Base-by-base conservation (phyloP, 2,329 filamentous ascomycete species). In the Sarocladiaceae sp. region DNA sequence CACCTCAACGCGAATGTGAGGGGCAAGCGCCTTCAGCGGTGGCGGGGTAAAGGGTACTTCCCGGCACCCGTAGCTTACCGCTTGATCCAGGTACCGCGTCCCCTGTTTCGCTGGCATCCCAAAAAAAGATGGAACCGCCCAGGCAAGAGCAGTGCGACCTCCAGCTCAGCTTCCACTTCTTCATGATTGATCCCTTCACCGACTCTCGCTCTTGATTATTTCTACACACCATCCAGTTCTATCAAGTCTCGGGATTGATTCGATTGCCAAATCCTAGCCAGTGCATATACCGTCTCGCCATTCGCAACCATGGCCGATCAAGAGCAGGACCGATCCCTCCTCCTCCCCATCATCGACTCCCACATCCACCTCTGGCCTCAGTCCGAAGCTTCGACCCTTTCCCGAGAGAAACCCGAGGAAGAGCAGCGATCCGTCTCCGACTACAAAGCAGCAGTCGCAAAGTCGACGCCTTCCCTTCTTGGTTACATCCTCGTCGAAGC, bases 321-420 rank as follows among this genome's bases (percentile, higher is more conserved):
- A 18, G 58, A 69, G 47, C 51, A 61, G 15, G 58, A 69, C 46
- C 51, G 59, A 18, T 58, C 62, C 52, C 57, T 66, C 54, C 47
- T 65, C 55, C 66, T 74, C 61, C 78, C 73, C 55, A 82, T 95
- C 58, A 80, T 96, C 63, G 90, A 96, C 70, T 84, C 88, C 31
- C 91, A 96, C 70, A 84, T 96, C 65, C 90, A 96, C 68, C 80
- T 96, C 57, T 95, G 81, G 70, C 85, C 88, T 34, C 64, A 70
- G 35, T 74, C 76, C 44, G 85, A 91, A 55, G 59, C 85, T 43
- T 58, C 73, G 45, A 75, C 77, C 31, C 77, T 94, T 50, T 67
- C 77, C 47, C 95, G 88, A 89, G 78, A 79, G 66, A 73, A 63
- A 3, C 66, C 78, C 4, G 66, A 71, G 37, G 24, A 72, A 76